A percentile compares a stretch with the other conserved stretches of the same genome.
These are phyloP conservation scores for Geotrichum bryndzae DNA, from an alignment of 1,139 yeast genomes.

Conservation along the genomic window DNA sequence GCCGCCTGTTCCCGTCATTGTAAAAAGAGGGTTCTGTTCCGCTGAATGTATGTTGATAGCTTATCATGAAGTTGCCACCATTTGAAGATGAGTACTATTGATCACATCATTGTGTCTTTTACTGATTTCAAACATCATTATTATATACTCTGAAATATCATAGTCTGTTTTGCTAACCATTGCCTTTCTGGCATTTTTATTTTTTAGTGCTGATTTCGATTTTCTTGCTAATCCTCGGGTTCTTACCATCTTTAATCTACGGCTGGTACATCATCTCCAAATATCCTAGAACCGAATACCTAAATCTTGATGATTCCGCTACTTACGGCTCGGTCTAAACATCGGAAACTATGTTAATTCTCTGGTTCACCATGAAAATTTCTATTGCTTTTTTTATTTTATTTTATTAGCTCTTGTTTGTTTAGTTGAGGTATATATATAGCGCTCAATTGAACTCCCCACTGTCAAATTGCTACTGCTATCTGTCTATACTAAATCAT, in stretches of 20 bases:
- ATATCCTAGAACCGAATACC: conserved; percentile 27
- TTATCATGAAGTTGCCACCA: not conserved
- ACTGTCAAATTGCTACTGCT: too few species aligned
- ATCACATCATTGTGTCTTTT: not conserved
- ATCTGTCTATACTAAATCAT: too few species aligned
- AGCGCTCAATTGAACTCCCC: not conserved
- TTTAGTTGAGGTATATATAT: not conserved
- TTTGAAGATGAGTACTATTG: not conserved
- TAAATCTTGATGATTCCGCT: conserved; percentile 7
- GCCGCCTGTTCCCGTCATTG: conserved; percentile 65
- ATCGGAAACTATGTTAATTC: not conserved
- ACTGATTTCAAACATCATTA: not conserved
- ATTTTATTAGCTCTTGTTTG: not conserved
- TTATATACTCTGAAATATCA: not conserved
- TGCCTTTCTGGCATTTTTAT: not conserved
- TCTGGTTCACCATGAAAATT: not conserved
- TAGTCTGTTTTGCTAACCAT: not conserved
- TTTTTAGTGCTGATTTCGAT: conserved; percentile 53
- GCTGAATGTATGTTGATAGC: conserved; percentile 44
- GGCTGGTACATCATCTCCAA: conserved; percentile 38
- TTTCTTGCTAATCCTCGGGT: conserved; percentile 64
- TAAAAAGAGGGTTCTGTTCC: conserved; percentile 59
- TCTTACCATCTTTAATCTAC: conserved; percentile 56
- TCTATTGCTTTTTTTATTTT: too few species aligned
- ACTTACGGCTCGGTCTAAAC: conserved; percentile 13